Evolutionary conservation across 2,329 filamentous ascomycete species (phyloP).

Genomic region (Colletotrichum sp.): DNA sequence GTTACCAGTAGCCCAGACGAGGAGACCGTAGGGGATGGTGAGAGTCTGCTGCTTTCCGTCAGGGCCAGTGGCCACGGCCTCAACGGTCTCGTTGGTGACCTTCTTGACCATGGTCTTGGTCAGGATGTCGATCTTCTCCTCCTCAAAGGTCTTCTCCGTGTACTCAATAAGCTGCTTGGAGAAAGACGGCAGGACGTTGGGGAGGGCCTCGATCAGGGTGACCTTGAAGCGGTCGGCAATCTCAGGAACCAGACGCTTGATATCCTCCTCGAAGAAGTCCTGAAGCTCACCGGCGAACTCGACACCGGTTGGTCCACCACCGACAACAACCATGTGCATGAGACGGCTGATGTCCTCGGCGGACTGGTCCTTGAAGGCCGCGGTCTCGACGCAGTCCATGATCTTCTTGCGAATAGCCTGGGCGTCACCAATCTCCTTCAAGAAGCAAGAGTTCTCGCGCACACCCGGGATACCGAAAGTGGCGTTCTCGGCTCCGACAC

Average conservation of each 20-base stretch:
- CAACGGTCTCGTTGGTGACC: conserved; percentile 90
- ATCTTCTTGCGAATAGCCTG: conserved; percentile 97
- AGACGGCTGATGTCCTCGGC: conserved; percentile 89
- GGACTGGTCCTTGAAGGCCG: conserved; percentile 95
- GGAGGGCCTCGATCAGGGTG: conserved; percentile 94
- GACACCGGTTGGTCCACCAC: conserved; percentile 94
- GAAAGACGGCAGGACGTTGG: conserved; percentile 97
- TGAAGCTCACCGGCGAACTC: conserved; percentile 98
- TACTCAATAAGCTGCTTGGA: conserved; percentile 99
- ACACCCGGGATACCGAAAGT: conserved; percentile 98
- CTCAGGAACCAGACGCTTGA: conserved; percentile 97
- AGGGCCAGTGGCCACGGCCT: conserved; percentile 82
- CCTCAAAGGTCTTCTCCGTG: conserved; percentile 98
- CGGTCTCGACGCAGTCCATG: conserved; percentile 99
- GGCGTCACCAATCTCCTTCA: conserved; percentile 97
- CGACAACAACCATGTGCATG: conserved; percentile 96
- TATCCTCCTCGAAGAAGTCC: conserved; percentile 98
- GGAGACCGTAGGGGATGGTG: conserved; percentile 88
- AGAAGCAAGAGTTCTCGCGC: conserved; percentile 92
- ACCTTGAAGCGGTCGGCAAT: conserved; percentile 96
- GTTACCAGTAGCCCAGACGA: conserved; percentile 99
- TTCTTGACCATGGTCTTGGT: conserved; percentile 99
- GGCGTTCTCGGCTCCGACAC: conserved; percentile 96
- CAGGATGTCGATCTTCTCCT: conserved; percentile 96
- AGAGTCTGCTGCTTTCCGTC: conserved; percentile 85